Conservation (phyloP, 768 basidiomycete species). For the Pulveroboletus sp. region DNA sequence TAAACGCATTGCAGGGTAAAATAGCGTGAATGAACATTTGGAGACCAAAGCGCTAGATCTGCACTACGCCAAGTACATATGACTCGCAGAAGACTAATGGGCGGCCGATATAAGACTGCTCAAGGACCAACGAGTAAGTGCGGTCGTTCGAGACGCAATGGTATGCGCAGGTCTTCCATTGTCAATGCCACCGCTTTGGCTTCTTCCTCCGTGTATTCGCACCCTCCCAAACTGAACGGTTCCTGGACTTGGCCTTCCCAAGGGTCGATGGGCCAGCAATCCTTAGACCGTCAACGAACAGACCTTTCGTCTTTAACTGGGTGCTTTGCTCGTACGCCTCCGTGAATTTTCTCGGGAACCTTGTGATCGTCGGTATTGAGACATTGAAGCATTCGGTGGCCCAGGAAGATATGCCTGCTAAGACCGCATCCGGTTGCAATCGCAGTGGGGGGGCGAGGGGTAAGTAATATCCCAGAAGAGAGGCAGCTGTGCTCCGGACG, state of each 20-base stretch:
- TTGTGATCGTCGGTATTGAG: conserved; percentile 14
- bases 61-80: background rate
- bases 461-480: conserved; percentile 70
- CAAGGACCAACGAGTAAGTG: background rate
- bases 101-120: background rate
- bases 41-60: background rate
- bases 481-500: conserved; percentile 57
- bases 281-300: conserved; percentile 20
- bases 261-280: conserved; percentile 13
- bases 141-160: too few species aligned
- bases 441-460: conserved; percentile 47
- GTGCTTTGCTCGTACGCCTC: conserved; percentile 17
- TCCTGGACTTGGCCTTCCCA: conserved; percentile 20
- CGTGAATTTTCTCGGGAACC: conserved; percentile 20
- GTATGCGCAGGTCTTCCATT: too few species aligned
- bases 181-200: conserved; percentile 18
- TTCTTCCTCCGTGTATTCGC: conserved; percentile 7
- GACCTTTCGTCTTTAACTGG: conserved; percentile 13
- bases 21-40: background rate
- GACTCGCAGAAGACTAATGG: background rate
- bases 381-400: conserved; percentile 28
- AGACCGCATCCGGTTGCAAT: conserved; percentile 37
- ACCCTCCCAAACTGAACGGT: conserved; percentile 26
- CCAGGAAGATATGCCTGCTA: conserved; percentile 62
- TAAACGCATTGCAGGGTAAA: background rate